Conservation (phyloP, 495 filamentous ascomycete genomes). For the Penicillium canescens region DNA sequence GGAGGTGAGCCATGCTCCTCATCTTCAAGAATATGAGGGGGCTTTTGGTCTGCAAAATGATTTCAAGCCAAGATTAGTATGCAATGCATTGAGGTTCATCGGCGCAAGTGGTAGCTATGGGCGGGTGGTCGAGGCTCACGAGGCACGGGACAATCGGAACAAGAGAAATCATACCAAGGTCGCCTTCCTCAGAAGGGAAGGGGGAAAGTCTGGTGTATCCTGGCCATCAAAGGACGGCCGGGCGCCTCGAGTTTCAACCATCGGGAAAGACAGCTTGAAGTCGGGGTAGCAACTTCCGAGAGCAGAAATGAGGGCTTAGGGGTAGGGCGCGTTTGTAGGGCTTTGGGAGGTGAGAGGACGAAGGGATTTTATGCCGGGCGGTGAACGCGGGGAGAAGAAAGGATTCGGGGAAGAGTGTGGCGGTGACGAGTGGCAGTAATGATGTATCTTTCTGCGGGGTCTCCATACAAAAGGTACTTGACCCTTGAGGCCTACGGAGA, state of each 20-base stretch:
- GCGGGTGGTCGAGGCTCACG: constrained; percentile 1
- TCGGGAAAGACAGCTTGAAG: constrained; percentile 24
- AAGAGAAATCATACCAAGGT: constrained; percentile 37
- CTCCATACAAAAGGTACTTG: too few relatives aligned
- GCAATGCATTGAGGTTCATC: constrained; percentile 1
- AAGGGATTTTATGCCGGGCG: constrained; percentile 27
- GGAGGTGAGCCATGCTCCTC: constrained; percentile 38
- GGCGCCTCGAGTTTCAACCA: constrained; percentile 36
- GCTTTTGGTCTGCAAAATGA: constrained; percentile 26
- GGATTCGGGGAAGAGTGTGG: background rate
- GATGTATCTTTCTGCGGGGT: too few relatives aligned
- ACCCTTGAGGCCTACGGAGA: too few relatives aligned
- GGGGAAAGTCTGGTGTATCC: constrained; percentile 31
- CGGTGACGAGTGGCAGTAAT: too few relatives aligned
- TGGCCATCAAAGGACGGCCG: constrained; percentile 34
- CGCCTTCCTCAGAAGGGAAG: constrained; percentile 30
- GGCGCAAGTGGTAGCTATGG: background rate
- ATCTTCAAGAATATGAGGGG: constrained; percentile 33
- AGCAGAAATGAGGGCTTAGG: constrained; percentile 57
- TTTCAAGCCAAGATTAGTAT: background rate
- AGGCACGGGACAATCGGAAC: constrained; percentile 2
- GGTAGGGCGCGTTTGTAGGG: constrained; percentile 47
- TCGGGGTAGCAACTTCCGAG: constrained; percentile 41
- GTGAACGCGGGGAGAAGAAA: background rate
- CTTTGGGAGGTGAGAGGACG: constrained; percentile 21